A percentile compares a stretch with the other conserved stretches of the same genome.
Conservation (phyloP, 768 basidiomycete genomes). For the Suillus fuscotomentosus region DNA sequence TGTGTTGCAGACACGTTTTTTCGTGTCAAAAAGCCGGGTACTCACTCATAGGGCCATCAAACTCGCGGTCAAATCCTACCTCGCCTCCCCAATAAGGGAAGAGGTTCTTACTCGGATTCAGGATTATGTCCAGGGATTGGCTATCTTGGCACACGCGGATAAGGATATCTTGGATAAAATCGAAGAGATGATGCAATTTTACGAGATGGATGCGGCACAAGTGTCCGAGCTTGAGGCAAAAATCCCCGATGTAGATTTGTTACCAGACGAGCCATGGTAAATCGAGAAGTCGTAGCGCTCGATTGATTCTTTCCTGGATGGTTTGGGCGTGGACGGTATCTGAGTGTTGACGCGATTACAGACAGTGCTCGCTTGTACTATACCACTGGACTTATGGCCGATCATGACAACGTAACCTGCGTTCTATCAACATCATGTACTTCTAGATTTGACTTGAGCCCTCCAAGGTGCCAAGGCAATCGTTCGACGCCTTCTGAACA, state of each 20-base stretch:
- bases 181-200: not conserved
- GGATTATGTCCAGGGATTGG: not conserved
- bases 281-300: not conserved
- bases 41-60: not conserved
- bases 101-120: not conserved
- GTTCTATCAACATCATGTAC: no score
- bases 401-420: no score
- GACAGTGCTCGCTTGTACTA: no score
- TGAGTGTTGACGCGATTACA: no score
- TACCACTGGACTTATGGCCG: not conserved
- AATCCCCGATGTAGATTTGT: not conserved
- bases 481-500: no score
- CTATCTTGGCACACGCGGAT: not conserved
- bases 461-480: no score
- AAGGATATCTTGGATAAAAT: not conserved
- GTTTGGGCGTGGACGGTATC: not conserved
- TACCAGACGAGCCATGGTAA: not conserved
- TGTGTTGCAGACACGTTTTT: conserved; percentile 20
- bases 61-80: not conserved
- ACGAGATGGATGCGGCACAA: not conserved
- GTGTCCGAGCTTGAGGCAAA: not conserved
- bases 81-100: not conserved
- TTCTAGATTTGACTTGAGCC: no score
- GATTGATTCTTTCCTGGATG: no score
- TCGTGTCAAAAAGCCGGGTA: not conserved